These are phyloP conservation scores for Paramecium caudatum DNA, from an alignment of 73 alveolate genomes.

Conservation along the genomic window DNA sequence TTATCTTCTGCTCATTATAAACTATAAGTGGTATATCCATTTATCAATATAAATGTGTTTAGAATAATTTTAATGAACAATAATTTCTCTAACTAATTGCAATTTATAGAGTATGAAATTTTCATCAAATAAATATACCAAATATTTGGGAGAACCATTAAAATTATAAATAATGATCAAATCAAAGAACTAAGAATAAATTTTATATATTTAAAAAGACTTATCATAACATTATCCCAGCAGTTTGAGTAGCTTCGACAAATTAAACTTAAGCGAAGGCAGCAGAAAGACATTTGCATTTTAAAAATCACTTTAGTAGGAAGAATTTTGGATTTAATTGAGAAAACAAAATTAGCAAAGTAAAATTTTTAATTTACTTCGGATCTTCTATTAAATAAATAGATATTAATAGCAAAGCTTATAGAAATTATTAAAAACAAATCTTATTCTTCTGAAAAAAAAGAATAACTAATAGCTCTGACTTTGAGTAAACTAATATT, in stretches of 20 bases:
- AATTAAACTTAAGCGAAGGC: background rate
- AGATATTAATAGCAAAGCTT: background rate
- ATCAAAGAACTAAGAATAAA: background rate
- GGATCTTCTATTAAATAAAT: background rate
- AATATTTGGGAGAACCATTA: background rate
- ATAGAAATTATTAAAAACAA: background rate
- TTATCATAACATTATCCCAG: background rate
- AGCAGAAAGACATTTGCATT: background rate
- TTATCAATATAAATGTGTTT: constrained; percentile 11
- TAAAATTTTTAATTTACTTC: background rate
- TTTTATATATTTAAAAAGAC: background rate
- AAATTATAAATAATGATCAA: background rate
- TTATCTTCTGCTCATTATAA: background rate
- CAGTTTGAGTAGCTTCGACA: background rate
- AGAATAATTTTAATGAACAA: background rate
- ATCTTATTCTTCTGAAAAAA: background rate
- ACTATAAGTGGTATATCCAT: background rate
- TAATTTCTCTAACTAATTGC: background rate
- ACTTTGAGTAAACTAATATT: background rate
- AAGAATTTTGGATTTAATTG: background rate
- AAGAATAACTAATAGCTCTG: background rate
- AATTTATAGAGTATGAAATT: background rate
- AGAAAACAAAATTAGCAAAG: background rate
- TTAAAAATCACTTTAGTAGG: background rate
- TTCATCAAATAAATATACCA: background rate